These are phyloP conservation scores for Aspergillus saccharolyticus DNA, from an alignment of 495 filamentous ascomycete genomes.

Conservation along the genomic window DNA sequence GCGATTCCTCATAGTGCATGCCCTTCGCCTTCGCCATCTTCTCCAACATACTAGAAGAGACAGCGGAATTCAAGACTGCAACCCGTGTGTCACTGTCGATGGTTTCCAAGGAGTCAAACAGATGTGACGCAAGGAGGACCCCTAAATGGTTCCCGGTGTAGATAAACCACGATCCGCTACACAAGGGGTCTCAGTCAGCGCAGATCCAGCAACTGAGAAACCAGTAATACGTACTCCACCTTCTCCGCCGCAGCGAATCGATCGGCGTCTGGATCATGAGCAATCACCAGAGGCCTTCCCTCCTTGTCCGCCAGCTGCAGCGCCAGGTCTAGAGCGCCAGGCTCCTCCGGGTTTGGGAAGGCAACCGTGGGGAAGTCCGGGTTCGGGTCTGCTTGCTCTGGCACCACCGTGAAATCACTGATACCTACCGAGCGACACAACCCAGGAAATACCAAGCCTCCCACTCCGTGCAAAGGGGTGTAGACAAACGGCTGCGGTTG, in stretches of 20 bases:
- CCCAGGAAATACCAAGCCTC: conserved; percentile 44
- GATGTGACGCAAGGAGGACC: conserved; percentile 54
- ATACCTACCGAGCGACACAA: conserved; percentile 44
- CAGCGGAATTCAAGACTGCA: conserved; percentile 58
- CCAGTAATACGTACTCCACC: conserved; percentile 34
- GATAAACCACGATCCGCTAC: conserved; percentile 51
- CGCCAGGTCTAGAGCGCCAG: conserved; percentile 62
- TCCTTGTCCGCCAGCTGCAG: conserved; percentile 49
- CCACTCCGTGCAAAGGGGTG: conserved; percentile 68
- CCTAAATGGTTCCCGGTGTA: conserved; percentile 70
- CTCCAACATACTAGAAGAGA: conserved; percentile 61
- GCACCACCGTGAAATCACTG: conserved; percentile 39
- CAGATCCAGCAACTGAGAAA: neutral
- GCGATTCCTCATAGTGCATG: conserved; percentile 56
- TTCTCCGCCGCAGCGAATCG: conserved; percentile 64
- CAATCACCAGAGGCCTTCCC: conserved; percentile 50
- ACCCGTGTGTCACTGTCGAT: conserved; percentile 30
- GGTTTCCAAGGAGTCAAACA: conserved; percentile 43
- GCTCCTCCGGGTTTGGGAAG: conserved; percentile 71
- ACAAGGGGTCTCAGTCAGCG: neutral
- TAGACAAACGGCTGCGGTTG: conserved; percentile 52
- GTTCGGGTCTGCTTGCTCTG: conserved; percentile 52
- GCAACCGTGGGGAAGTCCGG: conserved; percentile 66
- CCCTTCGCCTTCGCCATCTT: conserved; percentile 53
- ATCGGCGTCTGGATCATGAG: conserved; percentile 71